A percentile compares a stretch with the other conserved stretches of the same genome.
phyloP scores from a whole-genome alignment of 2,329 filamentous ascomycete genomes.

The Dactylonectria estremocensis region DNA sequence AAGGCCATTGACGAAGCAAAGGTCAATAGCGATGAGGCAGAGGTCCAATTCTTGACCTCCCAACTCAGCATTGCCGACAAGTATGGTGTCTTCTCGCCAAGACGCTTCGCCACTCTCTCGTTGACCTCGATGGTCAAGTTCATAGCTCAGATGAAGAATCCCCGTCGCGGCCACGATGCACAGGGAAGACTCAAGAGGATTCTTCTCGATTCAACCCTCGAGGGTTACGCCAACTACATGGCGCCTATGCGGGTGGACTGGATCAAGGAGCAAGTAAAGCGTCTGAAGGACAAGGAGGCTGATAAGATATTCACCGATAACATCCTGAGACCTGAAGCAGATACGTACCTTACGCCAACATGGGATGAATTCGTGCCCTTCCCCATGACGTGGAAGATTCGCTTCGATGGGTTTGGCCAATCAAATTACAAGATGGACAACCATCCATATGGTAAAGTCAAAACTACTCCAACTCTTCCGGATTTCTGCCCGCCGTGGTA shows the following conservation, averaged over 20 bases:
- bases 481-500: constrained; percentile 10
- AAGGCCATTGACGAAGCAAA: neutral
- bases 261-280: too few relatives aligned
- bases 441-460: too few relatives aligned
- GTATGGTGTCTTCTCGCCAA: constrained; percentile 31
- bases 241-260: constrained; percentile 35
- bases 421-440: constrained; percentile 29
- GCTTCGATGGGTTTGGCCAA: constrained; percentile 33
- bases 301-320: constrained; percentile 21
- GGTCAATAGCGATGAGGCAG: neutral
- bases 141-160: constrained; percentile 36
- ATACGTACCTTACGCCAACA: constrained; percentile 39
- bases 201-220: constrained; percentile 21
- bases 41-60: constrained; percentile 4
- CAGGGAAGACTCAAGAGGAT: constrained; percentile 39
- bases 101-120: constrained; percentile 33
- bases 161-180: constrained; percentile 29
- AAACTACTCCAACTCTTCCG: neutral
- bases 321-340: constrained; percentile 28
- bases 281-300: constrained; percentile 3
- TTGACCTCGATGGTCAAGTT: constrained; percentile 38
- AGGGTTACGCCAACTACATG: constrained; percentile 43
- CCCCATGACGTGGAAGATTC: constrained; percentile 33
- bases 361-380: constrained; percentile 45
- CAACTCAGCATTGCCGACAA: constrained; percentile 37